phyloP scores from a whole-genome alignment of 768 basidiomycete species.

The Coprinellus micaceus region DNA sequence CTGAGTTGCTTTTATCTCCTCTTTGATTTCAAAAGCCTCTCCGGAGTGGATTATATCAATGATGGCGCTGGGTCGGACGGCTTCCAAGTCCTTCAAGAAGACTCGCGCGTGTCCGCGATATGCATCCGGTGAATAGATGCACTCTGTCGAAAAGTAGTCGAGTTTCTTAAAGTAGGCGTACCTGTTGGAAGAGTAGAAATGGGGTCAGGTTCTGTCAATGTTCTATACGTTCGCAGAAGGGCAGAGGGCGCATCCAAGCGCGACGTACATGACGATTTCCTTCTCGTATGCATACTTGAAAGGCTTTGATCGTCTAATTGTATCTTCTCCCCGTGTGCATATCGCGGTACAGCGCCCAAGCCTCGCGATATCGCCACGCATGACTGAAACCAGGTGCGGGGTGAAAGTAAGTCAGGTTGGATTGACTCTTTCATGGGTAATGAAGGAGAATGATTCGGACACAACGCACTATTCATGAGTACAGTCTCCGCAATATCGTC shows the following conservation, averaged over 20 bases:
- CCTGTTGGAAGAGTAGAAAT: conserved; percentile 42
- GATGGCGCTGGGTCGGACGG: conserved; percentile 89
- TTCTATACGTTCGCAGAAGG: background rate
- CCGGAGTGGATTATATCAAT: conserved; percentile 98
- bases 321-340: conserved; percentile 94
- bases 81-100: conserved; percentile 94
- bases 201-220: background rate
- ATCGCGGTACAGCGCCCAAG: conserved; percentile 92
- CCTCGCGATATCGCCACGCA: conserved; percentile 95
- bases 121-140: conserved; percentile 98
- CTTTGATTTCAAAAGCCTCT: conserved; percentile 83
- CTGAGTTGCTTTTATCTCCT: conserved; percentile 80
- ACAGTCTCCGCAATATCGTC: conserved; percentile 99
- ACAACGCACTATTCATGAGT: conserved; percentile 88
- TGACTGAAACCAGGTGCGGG: conserved; percentile 53
- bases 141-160: conserved; percentile 98
- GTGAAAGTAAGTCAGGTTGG: no score
- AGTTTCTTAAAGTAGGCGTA: conserved; percentile 99
- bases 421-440: background rate
- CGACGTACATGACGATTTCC: conserved; percentile 92
- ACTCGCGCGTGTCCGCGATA: conserved; percentile 94
- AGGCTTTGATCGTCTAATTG: conserved; percentile 96
- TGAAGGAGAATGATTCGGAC: background rate
- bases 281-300: conserved; percentile 99
- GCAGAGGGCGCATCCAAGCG: background rate